Percentiles rank a stretch among this genome's conserved stretches.
Evolutionary conservation across 768 basidiomycete species (phyloP).

Genomic region (Auriscalpium vulgare): DNA sequence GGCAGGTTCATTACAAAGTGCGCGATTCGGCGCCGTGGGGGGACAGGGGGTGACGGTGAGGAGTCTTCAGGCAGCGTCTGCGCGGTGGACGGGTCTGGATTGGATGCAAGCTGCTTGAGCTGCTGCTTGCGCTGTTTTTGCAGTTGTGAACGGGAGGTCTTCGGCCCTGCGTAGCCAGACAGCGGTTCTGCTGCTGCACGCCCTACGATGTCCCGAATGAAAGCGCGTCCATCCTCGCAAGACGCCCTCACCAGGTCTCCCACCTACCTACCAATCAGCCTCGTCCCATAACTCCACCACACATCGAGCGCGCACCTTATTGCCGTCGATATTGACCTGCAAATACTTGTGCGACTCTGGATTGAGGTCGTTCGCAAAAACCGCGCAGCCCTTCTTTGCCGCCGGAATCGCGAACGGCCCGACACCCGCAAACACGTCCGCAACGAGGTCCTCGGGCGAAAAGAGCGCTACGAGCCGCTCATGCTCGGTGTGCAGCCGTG

Average conservation of each 20-base stretch:
- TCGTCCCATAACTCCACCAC: background rate
- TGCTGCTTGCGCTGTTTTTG: slow-evolving; percentile 33
- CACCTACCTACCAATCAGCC: slow-evolving; percentile 41
- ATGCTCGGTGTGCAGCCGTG: slow-evolving; percentile 87
- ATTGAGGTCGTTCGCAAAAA: slow-evolving; percentile 92
- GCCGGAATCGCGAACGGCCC: slow-evolving; percentile 95
- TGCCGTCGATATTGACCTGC: slow-evolving; percentile 59
- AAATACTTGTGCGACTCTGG: slow-evolving; percentile 81
- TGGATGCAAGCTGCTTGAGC: slow-evolving; percentile 13
- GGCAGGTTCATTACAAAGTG: slow-evolving; percentile 99
- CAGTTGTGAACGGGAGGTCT: slow-evolving; percentile 26
- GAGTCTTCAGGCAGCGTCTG: slow-evolving; percentile 2
- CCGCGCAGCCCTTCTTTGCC: slow-evolving; percentile 83
- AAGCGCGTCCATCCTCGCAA: slow-evolving; percentile 81
- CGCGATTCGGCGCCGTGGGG: slow-evolving; percentile 48
- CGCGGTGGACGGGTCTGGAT: slow-evolving; percentile 2
- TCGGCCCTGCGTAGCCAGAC: slow-evolving; percentile 37
- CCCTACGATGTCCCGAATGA: slow-evolving; percentile 57
- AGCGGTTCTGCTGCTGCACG: slow-evolving; percentile 62
- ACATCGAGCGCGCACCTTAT: slow-evolving; percentile 46
- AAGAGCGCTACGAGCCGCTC: slow-evolving; percentile 74
- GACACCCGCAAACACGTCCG: slow-evolving; percentile 94
- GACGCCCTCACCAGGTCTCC: slow-evolving; percentile 56
- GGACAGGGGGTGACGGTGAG: slow-evolving; percentile 9
- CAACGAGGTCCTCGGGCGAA: slow-evolving; percentile 68